Evolutionary conservation across 2,329 filamentous ascomycete genomes (phyloP), one percentile per base, ranked within the genome.

Genomic region (Pyrenochaeta sp.): DNA sequence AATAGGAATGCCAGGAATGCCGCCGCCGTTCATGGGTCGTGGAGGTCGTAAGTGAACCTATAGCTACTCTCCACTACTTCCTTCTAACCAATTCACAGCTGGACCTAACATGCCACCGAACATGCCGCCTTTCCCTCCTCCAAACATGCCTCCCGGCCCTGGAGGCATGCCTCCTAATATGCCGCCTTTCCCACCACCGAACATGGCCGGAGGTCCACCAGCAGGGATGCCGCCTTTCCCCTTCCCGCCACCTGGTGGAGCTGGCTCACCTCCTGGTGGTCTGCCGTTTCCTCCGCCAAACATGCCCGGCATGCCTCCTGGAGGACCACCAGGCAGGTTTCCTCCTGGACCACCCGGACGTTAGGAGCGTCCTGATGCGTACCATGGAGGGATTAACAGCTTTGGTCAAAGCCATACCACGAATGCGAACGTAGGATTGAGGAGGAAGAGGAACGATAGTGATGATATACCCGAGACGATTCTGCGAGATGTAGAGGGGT

Each of bases 11-110:
- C 73, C 72, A 15, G 75, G 74, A 57, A 71, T 75, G 56, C 77
- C 76, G 45, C 76, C 78, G 25, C 78, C 77, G 1, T 78, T 78
- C 59, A 77, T 78, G 68, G 78, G 76, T 50, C 77, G 74, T n/a
- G 77, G 78, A 64, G 77, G 75, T 57, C 76, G 71, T 77, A 67
- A 69, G 75, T 74, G 7, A 32, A 39, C 9, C 7, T 4, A 46
- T 30, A 32, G 1, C 9, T 9, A 37, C 15, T 15, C 24, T 48
- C 13, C 30, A 47, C 34, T 27, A 36, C 30, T 45, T 10, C 12
- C 12, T 53, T 39, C 56, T 59, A 54, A 57, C 44, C 6, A n/a
- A 24, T 15, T 13, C 24, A 44, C 48, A 65, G 65, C 59, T 27
- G 44, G 40, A 25, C 67, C 68, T 1, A 69, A 65, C 42, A 74